A percentile compares a stretch with the other conserved stretches of the same genome.
These are phyloP conservation scores for Triticum timopheevii DNA, from an alignment of 176 grass and related monocot species.

Conservation along the genomic window DNA sequence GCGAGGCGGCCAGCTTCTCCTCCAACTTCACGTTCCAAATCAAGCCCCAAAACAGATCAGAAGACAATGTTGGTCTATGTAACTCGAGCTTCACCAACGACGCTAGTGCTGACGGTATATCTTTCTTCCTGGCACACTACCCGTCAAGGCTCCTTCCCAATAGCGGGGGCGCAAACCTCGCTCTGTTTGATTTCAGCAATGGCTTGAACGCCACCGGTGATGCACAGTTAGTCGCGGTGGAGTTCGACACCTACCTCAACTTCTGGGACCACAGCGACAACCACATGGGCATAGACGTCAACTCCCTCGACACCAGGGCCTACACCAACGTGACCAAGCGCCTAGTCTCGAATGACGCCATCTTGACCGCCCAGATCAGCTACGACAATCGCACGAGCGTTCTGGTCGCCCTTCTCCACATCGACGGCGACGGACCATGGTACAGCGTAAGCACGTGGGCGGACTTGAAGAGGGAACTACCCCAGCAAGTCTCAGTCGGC, in stretches of 20 bases:
- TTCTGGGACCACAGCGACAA: not conserved
- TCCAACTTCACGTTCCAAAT: constrained; percentile 46
- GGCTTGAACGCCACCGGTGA: not conserved
- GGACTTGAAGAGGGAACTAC: not conserved
- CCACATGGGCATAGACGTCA: not conserved
- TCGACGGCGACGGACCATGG: not conserved
- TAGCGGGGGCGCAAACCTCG: not conserved
- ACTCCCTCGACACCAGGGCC: too few species aligned
- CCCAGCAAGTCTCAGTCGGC: constrained; percentile 18
- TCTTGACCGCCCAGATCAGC: not conserved
- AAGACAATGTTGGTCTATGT: not conserved
- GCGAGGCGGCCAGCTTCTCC: constrained; percentile 22
- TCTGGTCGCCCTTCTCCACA: not conserved
- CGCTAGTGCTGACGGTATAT: constrained; percentile 27
- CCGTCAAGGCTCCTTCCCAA: constrained; percentile 20
- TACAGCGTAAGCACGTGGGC: not conserved
- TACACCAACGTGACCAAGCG: not conserved
- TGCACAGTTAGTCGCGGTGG: not conserved
- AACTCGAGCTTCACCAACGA: not conserved
- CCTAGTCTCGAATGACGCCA: not conserved
- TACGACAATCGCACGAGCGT: not conserved
- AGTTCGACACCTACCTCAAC: too few species aligned
- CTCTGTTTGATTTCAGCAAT: constrained; percentile 5
- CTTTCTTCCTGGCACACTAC: not conserved
- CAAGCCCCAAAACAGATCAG: not conserved